Conservation (phyloP, 345 rosid genomes). For the Lenwebbia sp. region DNA sequence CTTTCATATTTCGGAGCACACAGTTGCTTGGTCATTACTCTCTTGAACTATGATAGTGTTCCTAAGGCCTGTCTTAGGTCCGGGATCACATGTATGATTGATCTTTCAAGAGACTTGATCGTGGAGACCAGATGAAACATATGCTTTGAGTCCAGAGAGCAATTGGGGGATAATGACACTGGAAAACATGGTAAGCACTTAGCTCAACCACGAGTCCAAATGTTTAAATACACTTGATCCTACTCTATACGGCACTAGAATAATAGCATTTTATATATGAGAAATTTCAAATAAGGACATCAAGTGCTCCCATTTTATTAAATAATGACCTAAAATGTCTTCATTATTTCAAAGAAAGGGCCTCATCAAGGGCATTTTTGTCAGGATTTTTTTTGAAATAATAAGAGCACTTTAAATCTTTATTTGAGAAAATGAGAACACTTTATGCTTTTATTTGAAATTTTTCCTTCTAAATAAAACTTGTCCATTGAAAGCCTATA, state of each 20-base stretch:
- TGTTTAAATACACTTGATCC: neutral
- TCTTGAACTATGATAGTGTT: neutral
- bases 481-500: neutral
- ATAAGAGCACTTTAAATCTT: too few species aligned
- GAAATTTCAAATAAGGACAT: too few species aligned
- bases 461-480: neutral
- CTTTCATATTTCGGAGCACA: neutral
- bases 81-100: neutral
- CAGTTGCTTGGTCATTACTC: neutral
- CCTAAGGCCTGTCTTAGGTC: neutral
- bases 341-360: too few species aligned
- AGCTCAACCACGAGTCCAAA: neutral
- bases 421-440: too few species aligned
- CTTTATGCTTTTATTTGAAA: too few species aligned
- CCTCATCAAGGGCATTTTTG: too few species aligned
- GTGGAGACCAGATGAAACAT: neutral
- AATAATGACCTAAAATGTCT: too few species aligned
- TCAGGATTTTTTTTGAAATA: rapidly evolving
- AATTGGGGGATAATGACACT: neutral
- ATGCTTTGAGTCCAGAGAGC: neutral
- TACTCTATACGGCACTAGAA: neutral
- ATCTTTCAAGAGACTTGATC: neutral
- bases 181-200: neutral
- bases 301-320: too few species aligned
- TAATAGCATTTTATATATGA: neutral